phyloP scores from a whole-genome alignment of 495 filamentous ascomycete species.

The Pyronema domesticum region DNA sequence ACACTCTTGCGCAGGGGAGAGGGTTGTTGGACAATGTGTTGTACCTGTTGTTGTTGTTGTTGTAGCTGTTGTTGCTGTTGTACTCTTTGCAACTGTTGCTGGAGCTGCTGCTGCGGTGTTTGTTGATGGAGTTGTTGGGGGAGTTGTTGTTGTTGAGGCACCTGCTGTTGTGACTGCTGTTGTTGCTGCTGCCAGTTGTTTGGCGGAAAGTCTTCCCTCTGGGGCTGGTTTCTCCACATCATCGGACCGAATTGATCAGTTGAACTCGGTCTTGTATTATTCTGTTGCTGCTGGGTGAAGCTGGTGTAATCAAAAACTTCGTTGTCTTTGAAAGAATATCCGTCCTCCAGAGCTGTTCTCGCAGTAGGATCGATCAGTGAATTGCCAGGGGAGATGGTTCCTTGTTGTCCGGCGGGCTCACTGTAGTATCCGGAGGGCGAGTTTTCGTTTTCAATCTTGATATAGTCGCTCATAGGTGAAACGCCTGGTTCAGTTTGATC shows the following conservation, averaged over 20 bases:
- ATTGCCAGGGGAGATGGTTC: conserved; percentile 23
- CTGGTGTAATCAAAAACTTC: conserved; percentile 9
- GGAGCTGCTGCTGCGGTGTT: background rate
- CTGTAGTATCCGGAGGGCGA: conserved; percentile 13
- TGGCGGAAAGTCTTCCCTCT: background rate
- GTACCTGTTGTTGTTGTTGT: conserved; percentile 14
- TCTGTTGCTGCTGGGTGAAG: conserved; percentile 19
- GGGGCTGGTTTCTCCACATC: conserved; percentile 13
- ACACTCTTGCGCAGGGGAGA: conserved; percentile 24
- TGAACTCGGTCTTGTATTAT: conserved; percentile 11
- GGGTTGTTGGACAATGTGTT: conserved; percentile 18
- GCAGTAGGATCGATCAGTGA: conserved; percentile 23
- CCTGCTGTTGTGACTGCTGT: conserved; percentile 12
- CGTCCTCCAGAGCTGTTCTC: conserved; percentile 22
- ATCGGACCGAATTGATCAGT: conserved; percentile 9
- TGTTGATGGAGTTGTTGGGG: conserved; percentile 19
- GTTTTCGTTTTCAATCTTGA: conserved; percentile 21
- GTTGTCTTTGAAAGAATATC: conserved; percentile 12
- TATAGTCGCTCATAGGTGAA: conserved; percentile 23
- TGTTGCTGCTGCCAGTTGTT: conserved; percentile 5
- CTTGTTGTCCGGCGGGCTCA: conserved; percentile 3
- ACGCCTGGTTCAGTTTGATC: conserved; percentile 11
- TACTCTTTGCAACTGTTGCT: conserved; percentile 1
- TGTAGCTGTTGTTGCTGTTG: background rate
- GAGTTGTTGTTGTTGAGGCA: conserved; percentile 17